Evolutionary conservation across 2,329 filamentous ascomycete genomes (phyloP).

Genomic region (Fusarium keratoplasticum): DNA sequence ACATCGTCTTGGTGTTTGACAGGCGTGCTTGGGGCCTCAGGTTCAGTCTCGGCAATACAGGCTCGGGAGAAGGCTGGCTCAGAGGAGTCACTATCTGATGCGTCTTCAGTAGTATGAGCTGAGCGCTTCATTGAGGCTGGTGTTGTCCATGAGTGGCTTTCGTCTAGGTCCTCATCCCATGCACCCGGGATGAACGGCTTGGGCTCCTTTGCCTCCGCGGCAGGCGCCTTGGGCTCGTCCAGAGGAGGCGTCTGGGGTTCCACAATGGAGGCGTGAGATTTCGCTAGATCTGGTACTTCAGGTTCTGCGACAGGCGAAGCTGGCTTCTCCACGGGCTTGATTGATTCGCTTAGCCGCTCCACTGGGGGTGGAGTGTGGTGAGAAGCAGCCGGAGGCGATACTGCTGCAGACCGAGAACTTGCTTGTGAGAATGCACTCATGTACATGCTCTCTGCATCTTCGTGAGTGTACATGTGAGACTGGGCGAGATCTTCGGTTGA

Average conservation of each 20-base stretch:
- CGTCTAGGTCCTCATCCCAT: slow-evolving; percentile 59
- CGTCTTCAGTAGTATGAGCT: slow-evolving; percentile 18
- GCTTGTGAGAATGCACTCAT: slow-evolving; percentile 76
- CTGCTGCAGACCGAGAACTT: slow-evolving; percentile 42
- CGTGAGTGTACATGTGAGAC: slow-evolving; percentile 80
- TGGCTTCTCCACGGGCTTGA: background rate
- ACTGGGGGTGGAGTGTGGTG: slow-evolving; percentile 11
- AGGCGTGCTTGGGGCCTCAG: slow-evolving; percentile 18
- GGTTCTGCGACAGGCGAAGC: background rate
- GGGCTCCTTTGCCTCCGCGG: slow-evolving; percentile 1
- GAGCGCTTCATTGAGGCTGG: slow-evolving; percentile 12
- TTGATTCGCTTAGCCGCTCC: background rate
- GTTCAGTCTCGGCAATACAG: slow-evolving; percentile 32
- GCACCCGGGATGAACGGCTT: slow-evolving; percentile 60
- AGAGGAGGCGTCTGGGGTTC: slow-evolving; percentile 5
- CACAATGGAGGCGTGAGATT: background rate
- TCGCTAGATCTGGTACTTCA: background rate
- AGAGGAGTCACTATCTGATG: slow-evolving; percentile 42
- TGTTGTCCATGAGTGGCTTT: slow-evolving; percentile 20
- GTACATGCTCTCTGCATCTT: slow-evolving; percentile 89
- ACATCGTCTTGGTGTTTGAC: slow-evolving; percentile 52
- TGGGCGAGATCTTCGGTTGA: slow-evolving; percentile 64
- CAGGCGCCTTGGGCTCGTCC: background rate
- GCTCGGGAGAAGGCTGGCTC: slow-evolving; percentile 46
- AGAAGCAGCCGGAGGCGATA: slow-evolving; percentile 12